Percentiles rank a stretch among this genome's conserved stretches.
Conservation (phyloP, 2,329 filamentous ascomycete genomes). For the Fusarium anguioides region DNA sequence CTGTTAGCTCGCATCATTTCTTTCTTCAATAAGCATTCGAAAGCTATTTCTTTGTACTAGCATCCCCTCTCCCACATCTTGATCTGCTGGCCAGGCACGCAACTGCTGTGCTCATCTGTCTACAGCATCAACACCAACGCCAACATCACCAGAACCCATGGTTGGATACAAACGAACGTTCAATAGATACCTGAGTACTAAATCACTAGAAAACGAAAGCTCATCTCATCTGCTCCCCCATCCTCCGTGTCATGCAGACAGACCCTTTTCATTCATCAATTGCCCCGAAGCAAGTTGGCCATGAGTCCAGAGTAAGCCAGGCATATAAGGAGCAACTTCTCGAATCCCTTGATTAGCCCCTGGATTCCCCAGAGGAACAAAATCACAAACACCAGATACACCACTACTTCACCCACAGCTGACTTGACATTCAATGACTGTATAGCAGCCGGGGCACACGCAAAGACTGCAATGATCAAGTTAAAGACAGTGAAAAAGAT, state of each 20-base stretch:
- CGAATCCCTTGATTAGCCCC: constrained; percentile 7
- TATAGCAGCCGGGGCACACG: constrained; percentile 25
- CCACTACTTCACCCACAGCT: constrained; percentile 14
- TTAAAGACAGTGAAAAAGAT: constrained; percentile 1
- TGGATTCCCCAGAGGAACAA: constrained; percentile 19
- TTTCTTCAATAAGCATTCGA: too few relatives aligned
- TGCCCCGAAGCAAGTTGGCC: constrained; percentile 13
- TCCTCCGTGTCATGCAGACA: too few relatives aligned
- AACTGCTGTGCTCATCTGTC: not conserved
- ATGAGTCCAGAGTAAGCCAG: constrained; percentile 16
- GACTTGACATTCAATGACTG: constrained; percentile 26
- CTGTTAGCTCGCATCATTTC: too few relatives aligned
- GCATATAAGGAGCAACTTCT: constrained; percentile 15
- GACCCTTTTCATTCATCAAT: too few relatives aligned
- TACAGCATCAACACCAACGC: not conserved
- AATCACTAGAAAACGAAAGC: too few relatives aligned
- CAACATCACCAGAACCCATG: not conserved
- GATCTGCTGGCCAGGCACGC: not conserved
- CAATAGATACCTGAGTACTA: not conserved
- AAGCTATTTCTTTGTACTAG: too few relatives aligned
- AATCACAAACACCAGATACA: constrained; percentile 28
- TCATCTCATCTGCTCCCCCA: too few relatives aligned
- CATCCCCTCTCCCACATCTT: too few relatives aligned
- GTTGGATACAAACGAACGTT: not conserved
- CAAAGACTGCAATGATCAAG: constrained; percentile 8